These are phyloP conservation scores for Yamadazyma spencermartinsiae DNA, from an alignment of 1,139 yeast genomes.

Conservation along the genomic window DNA sequence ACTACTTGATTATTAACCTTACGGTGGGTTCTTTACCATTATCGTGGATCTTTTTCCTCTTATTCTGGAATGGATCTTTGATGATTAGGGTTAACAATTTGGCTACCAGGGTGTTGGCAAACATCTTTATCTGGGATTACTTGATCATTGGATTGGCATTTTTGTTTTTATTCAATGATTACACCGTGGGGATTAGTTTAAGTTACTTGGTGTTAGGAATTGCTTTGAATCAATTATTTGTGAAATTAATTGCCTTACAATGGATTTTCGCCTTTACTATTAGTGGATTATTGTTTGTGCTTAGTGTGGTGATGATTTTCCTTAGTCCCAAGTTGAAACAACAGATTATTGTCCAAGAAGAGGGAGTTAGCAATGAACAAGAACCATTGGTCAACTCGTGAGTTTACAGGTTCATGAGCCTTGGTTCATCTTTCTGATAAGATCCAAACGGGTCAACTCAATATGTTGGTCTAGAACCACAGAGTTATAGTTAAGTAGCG, in stretches of 20 bases:
- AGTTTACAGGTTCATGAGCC: background rate
- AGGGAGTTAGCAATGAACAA: conserved; percentile 13
- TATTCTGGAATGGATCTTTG: conserved; percentile 86
- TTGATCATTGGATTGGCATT: conserved; percentile 62
- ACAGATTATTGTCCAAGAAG: conserved; percentile 18
- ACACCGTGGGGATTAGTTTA: conserved; percentile 65
- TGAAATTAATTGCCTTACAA: conserved; percentile 71
- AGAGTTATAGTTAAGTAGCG: conserved; percentile 65
- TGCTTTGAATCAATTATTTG: conserved; percentile 68
- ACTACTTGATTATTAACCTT: conserved; percentile 15
- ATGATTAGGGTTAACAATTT: conserved; percentile 56
- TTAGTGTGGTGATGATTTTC: conserved; percentile 46
- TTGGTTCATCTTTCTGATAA: conserved; percentile 60
- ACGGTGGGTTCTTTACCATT: conserved; percentile 67
- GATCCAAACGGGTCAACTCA: conserved; percentile 43
- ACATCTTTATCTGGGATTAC: conserved; percentile 77
- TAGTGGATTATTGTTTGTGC: conserved; percentile 51
- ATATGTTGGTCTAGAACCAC: conserved; percentile 59
- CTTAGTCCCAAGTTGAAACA: conserved; percentile 19
- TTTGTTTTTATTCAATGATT: conserved; percentile 63
- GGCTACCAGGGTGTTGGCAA: conserved; percentile 68
- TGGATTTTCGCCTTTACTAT: conserved; percentile 81
- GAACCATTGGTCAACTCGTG: conserved; percentile 28
- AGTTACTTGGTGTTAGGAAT: conserved; percentile 61
- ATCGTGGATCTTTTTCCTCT: conserved; percentile 68